These are phyloP conservation scores for Camelina laxa DNA, from an alignment of 345 rosid genomes.

Conservation along the genomic window DNA sequence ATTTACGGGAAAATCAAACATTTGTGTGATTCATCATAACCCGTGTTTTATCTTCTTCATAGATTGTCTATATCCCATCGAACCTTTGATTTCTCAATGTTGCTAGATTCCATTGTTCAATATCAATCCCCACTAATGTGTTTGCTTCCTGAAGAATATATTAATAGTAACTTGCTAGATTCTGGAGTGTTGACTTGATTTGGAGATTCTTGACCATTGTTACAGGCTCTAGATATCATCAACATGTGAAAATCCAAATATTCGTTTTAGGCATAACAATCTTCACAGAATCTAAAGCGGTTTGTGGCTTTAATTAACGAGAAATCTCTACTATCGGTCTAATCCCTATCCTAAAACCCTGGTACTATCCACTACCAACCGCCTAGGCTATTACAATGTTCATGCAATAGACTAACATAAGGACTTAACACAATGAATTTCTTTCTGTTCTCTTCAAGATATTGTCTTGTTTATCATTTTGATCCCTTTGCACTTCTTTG, in stretches of 20 bases:
- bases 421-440: neutral
- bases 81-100: neutral
- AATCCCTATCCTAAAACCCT: neutral
- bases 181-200: slow-evolving; percentile 10
- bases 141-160: neutral
- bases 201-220: neutral
- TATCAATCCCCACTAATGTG: neutral
- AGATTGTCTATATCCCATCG: neutral
- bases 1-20: neutral
- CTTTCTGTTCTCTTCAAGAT: neutral
- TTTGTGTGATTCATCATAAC: neutral
- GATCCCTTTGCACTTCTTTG: neutral
- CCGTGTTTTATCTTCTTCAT: neutral
- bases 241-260: too few species aligned
- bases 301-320: too few species aligned
- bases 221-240: neutral
- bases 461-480: slow-evolving; percentile 9
- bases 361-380: neutral
- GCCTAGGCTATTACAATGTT: slow-evolving; percentile 2
- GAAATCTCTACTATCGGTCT: neutral
- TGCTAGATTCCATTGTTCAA: neutral
- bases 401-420: neutral
- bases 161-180: slow-evolving; percentile 15
- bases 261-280: neutral
- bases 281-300: neutral